These are phyloP conservation scores for Leishmania turanica DNA, from an alignment of 208 protist genomes.

Conservation along the genomic window DNA sequence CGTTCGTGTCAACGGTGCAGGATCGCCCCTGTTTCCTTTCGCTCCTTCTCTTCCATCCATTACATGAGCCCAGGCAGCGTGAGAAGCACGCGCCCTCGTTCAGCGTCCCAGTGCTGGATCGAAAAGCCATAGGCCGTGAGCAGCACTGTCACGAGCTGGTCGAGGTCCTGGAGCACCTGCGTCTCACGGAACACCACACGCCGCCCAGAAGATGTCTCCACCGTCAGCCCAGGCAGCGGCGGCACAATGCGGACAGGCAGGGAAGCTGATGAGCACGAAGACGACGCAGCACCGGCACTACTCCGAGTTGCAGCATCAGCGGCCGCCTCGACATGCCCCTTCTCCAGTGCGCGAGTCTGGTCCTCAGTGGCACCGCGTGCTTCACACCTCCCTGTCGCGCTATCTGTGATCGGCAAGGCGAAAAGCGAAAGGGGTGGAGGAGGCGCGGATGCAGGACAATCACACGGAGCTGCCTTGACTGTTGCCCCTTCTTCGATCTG, in stretches of 20 bases:
- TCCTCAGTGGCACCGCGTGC: background rate
- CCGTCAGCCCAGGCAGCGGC: conserved; percentile 41
- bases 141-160: conserved; percentile 62
- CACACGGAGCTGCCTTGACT: background rate
- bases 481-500: background rate
- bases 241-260: conserved; percentile 38
- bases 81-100: conserved; percentile 56
- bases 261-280: background rate
- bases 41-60: background rate
- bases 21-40: background rate
- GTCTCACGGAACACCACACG: conserved; percentile 32
- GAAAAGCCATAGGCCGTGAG: conserved; percentile 65
- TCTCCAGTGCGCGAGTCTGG: background rate
- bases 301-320: conserved; percentile 1
- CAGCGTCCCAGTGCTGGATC: conserved; percentile 69
- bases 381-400: background rate
- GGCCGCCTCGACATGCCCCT: background rate
- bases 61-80: conserved; percentile 26
- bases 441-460: background rate
- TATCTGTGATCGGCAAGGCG: background rate
- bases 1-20: background rate
- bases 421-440: background rate
- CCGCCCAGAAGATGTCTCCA: conserved; percentile 26
- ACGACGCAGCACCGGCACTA: background rate
- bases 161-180: conserved; percentile 47